Conservation (phyloP, 208 protist genomes). For the Leishmania major region DNA sequence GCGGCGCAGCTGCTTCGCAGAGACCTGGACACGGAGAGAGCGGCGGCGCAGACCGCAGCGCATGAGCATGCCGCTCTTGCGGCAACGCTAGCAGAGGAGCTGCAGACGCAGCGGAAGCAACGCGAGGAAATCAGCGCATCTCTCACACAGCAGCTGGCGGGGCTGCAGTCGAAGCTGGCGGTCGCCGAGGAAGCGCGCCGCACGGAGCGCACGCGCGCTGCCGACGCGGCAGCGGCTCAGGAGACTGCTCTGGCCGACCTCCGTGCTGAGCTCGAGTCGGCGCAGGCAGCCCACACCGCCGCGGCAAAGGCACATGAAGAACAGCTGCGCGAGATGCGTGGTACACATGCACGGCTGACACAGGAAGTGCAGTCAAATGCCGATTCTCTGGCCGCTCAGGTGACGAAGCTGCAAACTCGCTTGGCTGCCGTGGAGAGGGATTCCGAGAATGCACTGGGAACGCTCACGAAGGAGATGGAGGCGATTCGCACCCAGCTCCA, state of each 20-base stretch:
- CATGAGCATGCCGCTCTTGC: background rate
- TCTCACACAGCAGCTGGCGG: constrained; percentile 10
- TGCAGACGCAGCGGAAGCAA: background rate
- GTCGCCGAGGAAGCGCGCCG: background rate
- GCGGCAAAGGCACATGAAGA: background rate
- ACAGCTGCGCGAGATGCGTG: background rate
- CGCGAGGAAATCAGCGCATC: background rate
- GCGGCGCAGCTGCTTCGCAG: background rate
- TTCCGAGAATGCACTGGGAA: background rate
- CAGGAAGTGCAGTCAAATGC: background rate
- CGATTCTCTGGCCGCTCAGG: background rate
- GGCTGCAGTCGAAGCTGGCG: constrained; percentile 14
- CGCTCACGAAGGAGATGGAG: background rate
- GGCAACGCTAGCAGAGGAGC: background rate
- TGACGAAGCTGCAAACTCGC: background rate
- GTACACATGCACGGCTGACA: background rate
- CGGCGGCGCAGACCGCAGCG: background rate
- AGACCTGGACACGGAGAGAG: constrained; percentile 16
- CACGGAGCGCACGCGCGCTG: background rate
- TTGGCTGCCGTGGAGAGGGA: background rate
- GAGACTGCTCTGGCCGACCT: background rate
- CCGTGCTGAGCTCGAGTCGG: constrained; percentile 2
- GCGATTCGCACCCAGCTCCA: background rate
- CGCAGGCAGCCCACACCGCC: background rate
- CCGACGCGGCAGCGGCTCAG: background rate